Evolutionary conservation across 2,329 filamentous ascomycete species (phyloP).

Genomic region (Sclerotinia subarctica): DNA sequence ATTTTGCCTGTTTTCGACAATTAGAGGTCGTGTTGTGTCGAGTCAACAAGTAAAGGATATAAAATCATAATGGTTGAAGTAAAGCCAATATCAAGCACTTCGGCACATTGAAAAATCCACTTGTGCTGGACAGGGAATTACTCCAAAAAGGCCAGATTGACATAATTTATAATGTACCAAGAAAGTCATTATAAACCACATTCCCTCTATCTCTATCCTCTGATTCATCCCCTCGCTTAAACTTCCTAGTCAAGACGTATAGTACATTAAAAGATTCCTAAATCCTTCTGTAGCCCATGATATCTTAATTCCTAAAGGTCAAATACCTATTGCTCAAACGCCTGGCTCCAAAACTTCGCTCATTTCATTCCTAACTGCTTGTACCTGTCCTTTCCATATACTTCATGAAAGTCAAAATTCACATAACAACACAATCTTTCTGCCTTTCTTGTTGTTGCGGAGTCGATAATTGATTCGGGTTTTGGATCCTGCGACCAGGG

Average conservation of each 20-base stretch:
- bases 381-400: not conserved
- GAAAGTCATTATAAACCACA: not conserved
- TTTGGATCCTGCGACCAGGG: conserved; percentile 33
- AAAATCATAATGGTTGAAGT: not conserved
- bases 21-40: not conserved
- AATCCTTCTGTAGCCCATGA: not conserved
- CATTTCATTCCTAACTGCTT: not conserved
- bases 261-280: not conserved
- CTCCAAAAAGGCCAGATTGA: no score
- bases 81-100: not conserved
- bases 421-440: conserved; percentile 35
- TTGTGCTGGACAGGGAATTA: not conserved
- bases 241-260: not conserved
- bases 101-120: not conserved
- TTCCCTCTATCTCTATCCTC: not conserved
- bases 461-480: not conserved
- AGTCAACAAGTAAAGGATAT: not conserved
- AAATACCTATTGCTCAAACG: conserved; percentile 2
- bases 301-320: conserved; percentile 1
- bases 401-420: conserved; percentile 12
- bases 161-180: not conserved
- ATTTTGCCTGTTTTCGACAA: no score
- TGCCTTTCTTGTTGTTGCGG: conserved; percentile 22
- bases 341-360: not conserved
- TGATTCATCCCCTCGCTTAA: not conserved